Evolutionary conservation across 768 basidiomycete species (phyloP).

Genomic region (Tremella mesenterica): DNA sequence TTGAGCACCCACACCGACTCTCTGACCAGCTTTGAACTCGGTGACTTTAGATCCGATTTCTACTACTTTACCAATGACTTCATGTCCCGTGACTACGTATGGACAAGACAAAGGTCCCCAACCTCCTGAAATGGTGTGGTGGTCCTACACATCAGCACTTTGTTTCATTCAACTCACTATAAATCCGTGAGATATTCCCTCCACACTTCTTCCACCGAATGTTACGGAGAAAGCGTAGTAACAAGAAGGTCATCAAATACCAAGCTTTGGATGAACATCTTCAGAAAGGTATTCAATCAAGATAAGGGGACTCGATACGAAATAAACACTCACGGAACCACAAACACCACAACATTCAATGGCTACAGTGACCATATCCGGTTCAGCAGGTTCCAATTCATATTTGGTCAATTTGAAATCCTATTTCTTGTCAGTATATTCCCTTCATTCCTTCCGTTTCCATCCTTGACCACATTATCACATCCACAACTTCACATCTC

Average conservation of each 20-base stretch:
- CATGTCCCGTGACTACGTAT: constrained; percentile 43
- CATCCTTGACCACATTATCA: neutral
- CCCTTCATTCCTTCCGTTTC: neutral
- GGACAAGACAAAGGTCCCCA: constrained; percentile 41
- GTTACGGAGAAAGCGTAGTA: neutral
- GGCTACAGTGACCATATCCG: constrained; percentile 39
- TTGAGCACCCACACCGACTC: constrained; percentile 53
- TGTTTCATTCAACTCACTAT: neutral
- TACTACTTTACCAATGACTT: constrained; percentile 43
- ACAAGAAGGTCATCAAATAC: too few species aligned
- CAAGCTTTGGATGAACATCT: too few species aligned
- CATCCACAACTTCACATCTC: too few species aligned
- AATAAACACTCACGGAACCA: constrained; percentile 25
- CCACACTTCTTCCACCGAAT: neutral
- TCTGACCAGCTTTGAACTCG: constrained; percentile 50
- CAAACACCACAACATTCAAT: constrained; percentile 42
- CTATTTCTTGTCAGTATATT: constrained; percentile 8
- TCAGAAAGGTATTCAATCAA: too few species aligned
- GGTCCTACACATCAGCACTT: constrained; percentile 24
- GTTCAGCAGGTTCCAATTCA: constrained; percentile 38
- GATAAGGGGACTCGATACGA: too few species aligned
- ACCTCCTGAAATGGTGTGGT: constrained; percentile 44
- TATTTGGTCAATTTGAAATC: constrained; percentile 43
- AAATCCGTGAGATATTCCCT: neutral
- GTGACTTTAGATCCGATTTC: constrained; percentile 38